Evolutionary conservation across 441 rosid genomes (phyloP).

Genomic region (Francoa sonchifolia): DNA sequence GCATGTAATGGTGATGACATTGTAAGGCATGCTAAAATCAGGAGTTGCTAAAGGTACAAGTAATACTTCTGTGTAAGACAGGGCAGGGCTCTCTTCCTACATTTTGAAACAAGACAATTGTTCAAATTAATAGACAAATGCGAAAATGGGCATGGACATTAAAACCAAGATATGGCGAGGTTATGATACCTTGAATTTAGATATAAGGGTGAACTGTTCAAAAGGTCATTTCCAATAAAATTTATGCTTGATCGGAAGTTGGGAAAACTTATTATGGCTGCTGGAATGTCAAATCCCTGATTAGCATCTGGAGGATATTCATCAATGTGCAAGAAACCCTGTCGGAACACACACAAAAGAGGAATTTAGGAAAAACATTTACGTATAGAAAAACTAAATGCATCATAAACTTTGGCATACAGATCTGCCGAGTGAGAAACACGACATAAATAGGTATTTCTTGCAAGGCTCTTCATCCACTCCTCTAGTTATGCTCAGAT

Average conservation of each 20-base stretch:
- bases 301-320: conserved; percentile 98
- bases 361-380: conserved; percentile 13
- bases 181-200: conserved; percentile 46
- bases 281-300: conserved; percentile 94
- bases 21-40: conserved; percentile 98
- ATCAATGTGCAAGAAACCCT: conserved; percentile 91
- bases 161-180: not conserved
- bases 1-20: conserved; percentile 91
- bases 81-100: conserved; percentile 55
- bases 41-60: conserved; percentile 91
- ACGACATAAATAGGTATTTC: no score
- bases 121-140: not conserved
- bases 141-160: conserved; percentile 5
- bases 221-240: conserved; percentile 25
- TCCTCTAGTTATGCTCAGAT: not conserved
- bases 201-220: conserved; percentile 33
- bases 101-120: conserved; percentile 15
- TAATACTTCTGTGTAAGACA: conserved; percentile 76
- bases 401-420: conserved; percentile 1
- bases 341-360: conserved; percentile 12
- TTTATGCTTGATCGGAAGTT: conserved; percentile 32
- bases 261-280: conserved; percentile 75
- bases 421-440: no score
- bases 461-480: no score
- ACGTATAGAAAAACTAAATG: not conserved